A percentile compares a stretch with the other conserved stretches of the same genome.
Evolutionary conservation across 371 early-diverging fungal genomes (phyloP).

Genomic region (Mucor mucedo): DNA sequence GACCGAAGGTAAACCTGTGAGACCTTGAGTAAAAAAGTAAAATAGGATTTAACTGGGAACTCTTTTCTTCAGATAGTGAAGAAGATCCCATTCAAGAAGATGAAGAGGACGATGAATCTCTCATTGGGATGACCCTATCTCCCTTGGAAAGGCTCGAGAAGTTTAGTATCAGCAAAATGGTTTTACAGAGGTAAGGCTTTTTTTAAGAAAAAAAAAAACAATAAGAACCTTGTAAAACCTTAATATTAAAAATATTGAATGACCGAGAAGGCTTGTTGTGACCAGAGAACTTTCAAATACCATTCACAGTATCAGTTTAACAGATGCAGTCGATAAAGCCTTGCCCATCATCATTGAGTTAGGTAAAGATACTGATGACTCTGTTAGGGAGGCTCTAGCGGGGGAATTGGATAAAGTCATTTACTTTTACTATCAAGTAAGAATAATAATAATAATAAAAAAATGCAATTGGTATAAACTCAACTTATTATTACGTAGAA

Average conservation of each 20-base stretch:
- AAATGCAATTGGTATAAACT: background rate
- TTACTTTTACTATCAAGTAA: constrained; percentile 42
- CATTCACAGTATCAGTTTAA: constrained; percentile 28
- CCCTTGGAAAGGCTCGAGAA: constrained; percentile 34
- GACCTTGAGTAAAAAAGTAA: background rate
- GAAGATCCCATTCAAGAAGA: constrained; percentile 4
- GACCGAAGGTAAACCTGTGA: background rate
- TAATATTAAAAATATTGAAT: constrained; percentile 1
- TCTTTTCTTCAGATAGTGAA: background rate
- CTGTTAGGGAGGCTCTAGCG: constrained; percentile 39
- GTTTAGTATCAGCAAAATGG: constrained; percentile 32
- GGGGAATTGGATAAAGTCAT: constrained; percentile 41
- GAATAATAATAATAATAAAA: background rate
- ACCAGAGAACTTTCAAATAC: constrained; percentile 18
- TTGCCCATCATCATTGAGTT: constrained; percentile 41
- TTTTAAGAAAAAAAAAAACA: background rate
- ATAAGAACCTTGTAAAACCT: constrained; percentile 1
- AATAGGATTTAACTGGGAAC: background rate
- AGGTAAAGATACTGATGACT: constrained; percentile 44
- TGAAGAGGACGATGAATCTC: constrained; percentile 27
- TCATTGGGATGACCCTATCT: constrained; percentile 21
- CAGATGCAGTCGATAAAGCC: constrained; percentile 36
- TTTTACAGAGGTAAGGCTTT: constrained; percentile 32
- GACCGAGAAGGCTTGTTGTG: constrained; percentile 16
- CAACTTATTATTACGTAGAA: background rate